These are phyloP conservation scores for Penicillium turbatum DNA, from an alignment of 495 filamentous ascomycete genomes.

Conservation along the genomic window DNA sequence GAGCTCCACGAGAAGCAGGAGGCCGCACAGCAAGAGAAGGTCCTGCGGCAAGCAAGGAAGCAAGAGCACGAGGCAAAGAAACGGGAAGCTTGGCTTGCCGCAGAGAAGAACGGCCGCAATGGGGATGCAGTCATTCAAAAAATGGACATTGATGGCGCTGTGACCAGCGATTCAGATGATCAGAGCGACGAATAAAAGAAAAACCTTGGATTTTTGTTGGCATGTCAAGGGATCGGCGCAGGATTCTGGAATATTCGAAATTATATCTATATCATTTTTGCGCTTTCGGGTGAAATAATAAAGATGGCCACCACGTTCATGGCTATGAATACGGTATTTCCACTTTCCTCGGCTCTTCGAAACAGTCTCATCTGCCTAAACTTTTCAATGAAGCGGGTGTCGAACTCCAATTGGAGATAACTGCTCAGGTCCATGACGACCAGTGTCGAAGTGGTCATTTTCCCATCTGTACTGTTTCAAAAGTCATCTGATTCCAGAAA, in stretches of 20 bases:
- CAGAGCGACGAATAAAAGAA: slow-evolving; percentile 32
- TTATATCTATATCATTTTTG: slow-evolving; percentile 3
- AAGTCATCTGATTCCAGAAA: not conserved
- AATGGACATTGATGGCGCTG: slow-evolving; percentile 32
- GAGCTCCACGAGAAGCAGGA: slow-evolving; percentile 41
- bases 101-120: slow-evolving; percentile 44
- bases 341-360: not conserved
- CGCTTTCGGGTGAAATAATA: slow-evolving; percentile 4
- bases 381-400: too few species aligned
- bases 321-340: not conserved
- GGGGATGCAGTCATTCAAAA: slow-evolving; percentile 37
- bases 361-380: not conserved
- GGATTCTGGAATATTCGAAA: not conserved
- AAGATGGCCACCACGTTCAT: slow-evolving; percentile 1
- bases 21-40: slow-evolving; percentile 32
- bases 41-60: slow-evolving; percentile 38
- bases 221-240: slow-evolving; percentile 6
- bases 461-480: not conserved
- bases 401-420: too few species aligned
- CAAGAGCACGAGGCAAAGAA: slow-evolving; percentile 37
- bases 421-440: too few species aligned
- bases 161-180: slow-evolving; percentile 40
- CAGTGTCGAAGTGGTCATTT: not conserved
- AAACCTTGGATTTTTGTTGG: not conserved
- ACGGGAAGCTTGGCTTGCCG: slow-evolving; percentile 45